phyloP scores from a whole-genome alignment of 2,329 filamentous ascomycete species.

The Tolypocladium ovalisporum region DNA sequence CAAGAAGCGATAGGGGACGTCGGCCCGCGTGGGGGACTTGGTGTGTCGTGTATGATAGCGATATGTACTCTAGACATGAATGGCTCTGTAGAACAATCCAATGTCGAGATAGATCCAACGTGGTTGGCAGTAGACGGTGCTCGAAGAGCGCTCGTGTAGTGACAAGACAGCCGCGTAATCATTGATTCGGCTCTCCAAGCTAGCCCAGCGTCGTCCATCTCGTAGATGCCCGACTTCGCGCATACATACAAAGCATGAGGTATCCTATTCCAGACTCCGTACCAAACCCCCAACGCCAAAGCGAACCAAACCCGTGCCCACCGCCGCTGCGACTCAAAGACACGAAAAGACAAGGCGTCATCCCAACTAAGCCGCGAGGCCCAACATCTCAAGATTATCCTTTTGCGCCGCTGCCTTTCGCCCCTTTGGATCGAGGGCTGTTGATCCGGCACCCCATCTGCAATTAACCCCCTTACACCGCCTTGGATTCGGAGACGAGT shows the following conservation, averaged over 20 bases:
- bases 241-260: not conserved
- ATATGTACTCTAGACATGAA: not conserved
- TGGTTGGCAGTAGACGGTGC: not conserved
- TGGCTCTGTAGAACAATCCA: not conserved
- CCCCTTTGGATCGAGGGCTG: not conserved
- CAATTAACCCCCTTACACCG: not conserved
- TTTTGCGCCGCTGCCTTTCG: not conserved
- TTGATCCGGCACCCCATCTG: not conserved
- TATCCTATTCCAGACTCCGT: not conserved
- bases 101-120: not conserved
- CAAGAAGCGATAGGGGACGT: slow-evolving; percentile 22
- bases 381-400: not conserved
- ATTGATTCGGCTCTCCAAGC: not conserved
- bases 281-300: not conserved
- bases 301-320: not conserved
- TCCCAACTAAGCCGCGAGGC: not conserved
- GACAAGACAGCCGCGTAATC: not conserved
- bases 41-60: not conserved
- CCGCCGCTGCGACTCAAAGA: not conserved
- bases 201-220: not conserved
- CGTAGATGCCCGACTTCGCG: not conserved
- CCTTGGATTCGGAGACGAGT: not conserved
- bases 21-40: not conserved
- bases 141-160: not conserved
- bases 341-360: not conserved